These are phyloP conservation scores for Crithidia acanthocephali DNA, from an alignment of 208 protist species.

Conservation along the genomic window DNA sequence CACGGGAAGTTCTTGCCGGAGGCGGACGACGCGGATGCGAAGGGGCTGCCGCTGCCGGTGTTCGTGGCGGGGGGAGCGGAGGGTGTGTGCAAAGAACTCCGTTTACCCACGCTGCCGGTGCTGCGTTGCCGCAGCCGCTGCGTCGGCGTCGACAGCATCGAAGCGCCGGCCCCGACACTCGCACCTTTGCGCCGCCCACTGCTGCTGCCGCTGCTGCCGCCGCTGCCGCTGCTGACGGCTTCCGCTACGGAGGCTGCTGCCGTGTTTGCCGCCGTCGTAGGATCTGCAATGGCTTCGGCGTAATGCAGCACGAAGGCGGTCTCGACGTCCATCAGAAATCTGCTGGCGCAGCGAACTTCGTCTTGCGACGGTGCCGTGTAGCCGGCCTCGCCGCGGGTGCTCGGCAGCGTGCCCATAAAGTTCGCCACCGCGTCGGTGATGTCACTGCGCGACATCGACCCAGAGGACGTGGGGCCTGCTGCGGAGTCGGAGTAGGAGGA, in stretches of 20 bases:
- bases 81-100: neutral
- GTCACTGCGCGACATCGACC: constrained; percentile 17
- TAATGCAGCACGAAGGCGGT: constrained; percentile 53
- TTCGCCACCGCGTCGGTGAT: constrained; percentile 3
- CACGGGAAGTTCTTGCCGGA: neutral
- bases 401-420: neutral
- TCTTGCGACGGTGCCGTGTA: constrained; percentile 5
- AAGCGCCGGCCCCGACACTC: no score
- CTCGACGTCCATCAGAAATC: constrained; percentile 29
- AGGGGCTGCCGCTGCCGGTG: no score
- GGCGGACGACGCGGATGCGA: neutral
- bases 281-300: constrained; percentile 33
- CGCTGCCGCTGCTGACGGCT: no score
- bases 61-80: neutral
- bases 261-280: no score
- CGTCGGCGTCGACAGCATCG: neutral
- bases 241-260: no score
- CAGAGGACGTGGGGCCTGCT: neutral
- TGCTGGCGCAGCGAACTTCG: constrained; percentile 23
- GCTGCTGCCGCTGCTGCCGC: no score
- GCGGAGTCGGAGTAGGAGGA: constrained; percentile 24
- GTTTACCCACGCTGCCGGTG: constrained; percentile 2
- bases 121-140: constrained; percentile 11
- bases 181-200: no score
- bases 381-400: neutral